Conservation (phyloP, 371 early-diverging fungal species). For the Rhizopus stolonifer region DNA sequence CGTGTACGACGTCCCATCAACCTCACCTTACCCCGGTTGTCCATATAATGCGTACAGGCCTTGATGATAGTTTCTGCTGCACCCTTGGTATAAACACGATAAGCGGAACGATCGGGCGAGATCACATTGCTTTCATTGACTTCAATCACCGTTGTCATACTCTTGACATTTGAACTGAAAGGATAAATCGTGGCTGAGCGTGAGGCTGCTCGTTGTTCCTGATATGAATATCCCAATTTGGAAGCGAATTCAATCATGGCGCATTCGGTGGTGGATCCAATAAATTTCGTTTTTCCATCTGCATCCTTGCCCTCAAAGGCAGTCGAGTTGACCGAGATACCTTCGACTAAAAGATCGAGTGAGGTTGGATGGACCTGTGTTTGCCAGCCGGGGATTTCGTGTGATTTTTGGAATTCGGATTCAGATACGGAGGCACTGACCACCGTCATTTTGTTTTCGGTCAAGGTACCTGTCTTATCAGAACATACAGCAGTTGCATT, state of each 20-base stretch:
- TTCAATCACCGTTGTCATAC: constrained; percentile 53
- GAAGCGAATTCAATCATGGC: constrained; percentile 69
- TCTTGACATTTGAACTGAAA: constrained; percentile 58
- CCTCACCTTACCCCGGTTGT: constrained; percentile 35
- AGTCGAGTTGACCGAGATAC: constrained; percentile 70
- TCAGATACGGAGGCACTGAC: constrained; percentile 54
- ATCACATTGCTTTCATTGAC: constrained; percentile 22
- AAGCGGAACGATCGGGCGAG: constrained; percentile 11
- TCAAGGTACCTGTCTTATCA: constrained; percentile 86
- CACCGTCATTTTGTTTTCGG: constrained; percentile 83
- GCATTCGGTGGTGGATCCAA: constrained; percentile 40
- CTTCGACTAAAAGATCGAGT: constrained; percentile 35
- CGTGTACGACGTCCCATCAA: constrained; percentile 33
- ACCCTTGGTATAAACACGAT: constrained; percentile 53
- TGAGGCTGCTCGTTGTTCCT: constrained; percentile 28
- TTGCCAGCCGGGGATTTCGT: constrained; percentile 37
- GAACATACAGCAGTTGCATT: constrained; percentile 82
- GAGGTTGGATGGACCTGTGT: constrained; percentile 27
- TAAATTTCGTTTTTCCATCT: constrained; percentile 50
- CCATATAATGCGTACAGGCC: constrained; percentile 42
- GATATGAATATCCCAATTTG: constrained; percentile 46
- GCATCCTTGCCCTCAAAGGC: constrained; percentile 64
- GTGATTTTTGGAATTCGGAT: constrained; percentile 5
- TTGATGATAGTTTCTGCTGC: constrained; percentile 60
- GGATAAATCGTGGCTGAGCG: constrained; percentile 46